Evolutionary conservation across 345 rosid species (phyloP), one percentile per base, ranked within the genome.

Genomic region (Microthlaspi erraticum): DNA sequence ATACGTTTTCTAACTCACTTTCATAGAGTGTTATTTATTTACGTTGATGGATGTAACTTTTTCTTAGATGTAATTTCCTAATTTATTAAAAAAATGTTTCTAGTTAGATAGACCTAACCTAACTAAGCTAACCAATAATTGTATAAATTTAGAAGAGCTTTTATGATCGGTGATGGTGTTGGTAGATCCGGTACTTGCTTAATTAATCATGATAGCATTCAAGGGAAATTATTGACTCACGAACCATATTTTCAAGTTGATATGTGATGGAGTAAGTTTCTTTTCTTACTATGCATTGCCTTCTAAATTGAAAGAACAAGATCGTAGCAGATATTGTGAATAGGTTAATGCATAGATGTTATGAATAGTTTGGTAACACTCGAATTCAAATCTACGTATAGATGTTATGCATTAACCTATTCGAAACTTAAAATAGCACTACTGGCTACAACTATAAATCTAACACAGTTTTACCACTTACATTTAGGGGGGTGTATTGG

Each of bases 91-190:
- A 42, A 61, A 62, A 2, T 10, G n/a, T 72, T 14, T 44, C 41
- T 34, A 37, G 76, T 9, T 44, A 64, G 70, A 36, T 64, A 55
- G 57, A 72, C 50, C 50, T 54, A 64, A 64, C 34, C 56, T 36
- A 44, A 36, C 50, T 54, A 63, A 63, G 43, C 68, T 52, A 61
- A 19, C 55, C 37, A 61, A 69, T 48, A 69, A 36, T 48, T 61
- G 3, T 23, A 41, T 31, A 61, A 6, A 60, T 37, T 31, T 71
- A 71, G 60, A 39, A 61, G 51, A 39, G 26, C 36, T 51, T 71
- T 71, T 60, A 41, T 19, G 68, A 51, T 60, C 64, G 56, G 34
- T 37, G 59, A 38, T 70, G 33, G 60, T 51, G 41, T 50, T 60
- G 68, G 68, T 71, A 42, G 51, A 71, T 51, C 36, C 38, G 2